Evolutionary conservation across 2,329 filamentous ascomycete species (phyloP).

Genomic region (Hirsutella rhossiliensis): DNA sequence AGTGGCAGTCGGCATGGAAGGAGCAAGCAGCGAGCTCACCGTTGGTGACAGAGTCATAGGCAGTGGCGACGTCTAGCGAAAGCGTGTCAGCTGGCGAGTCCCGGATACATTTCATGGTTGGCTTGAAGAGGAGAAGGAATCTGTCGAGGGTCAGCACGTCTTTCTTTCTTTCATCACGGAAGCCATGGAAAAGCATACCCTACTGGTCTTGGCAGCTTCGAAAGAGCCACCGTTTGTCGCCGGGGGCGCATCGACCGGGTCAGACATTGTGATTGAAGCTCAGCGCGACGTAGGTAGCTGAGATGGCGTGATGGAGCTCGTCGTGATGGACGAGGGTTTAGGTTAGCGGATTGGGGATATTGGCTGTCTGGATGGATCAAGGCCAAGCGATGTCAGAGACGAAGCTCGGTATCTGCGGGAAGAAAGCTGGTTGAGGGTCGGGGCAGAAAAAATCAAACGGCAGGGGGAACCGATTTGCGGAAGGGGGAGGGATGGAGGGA

Average conservation of each 20-base stretch:
- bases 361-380: not conserved
- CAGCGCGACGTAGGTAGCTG: not conserved
- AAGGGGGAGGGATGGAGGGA: not conserved
- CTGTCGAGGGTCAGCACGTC: not conserved
- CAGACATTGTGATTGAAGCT: slow-evolving; percentile 12
- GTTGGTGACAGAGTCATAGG: slow-evolving; percentile 33
- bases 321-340: not conserved
- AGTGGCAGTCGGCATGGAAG: not conserved
- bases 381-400: not conserved
- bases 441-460: not conserved
- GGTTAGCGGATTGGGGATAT: slow-evolving; percentile 1
- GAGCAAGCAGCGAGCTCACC: slow-evolving; percentile 18
- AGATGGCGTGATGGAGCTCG: not conserved
- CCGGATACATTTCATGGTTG: no score
- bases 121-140: not conserved
- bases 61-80: slow-evolving; percentile 33
- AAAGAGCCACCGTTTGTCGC: slow-evolving; percentile 34
- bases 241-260: slow-evolving; percentile 14
- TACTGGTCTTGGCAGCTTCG: slow-evolving; percentile 39
- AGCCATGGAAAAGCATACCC: slow-evolving; percentile 25
- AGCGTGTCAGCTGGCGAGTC: slow-evolving; percentile 17
- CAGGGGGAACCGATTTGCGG: not conserved
- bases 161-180: not conserved
- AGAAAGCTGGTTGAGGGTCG: not conserved
- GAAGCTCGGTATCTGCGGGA: not conserved